phyloP scores from a whole-genome alignment of 805 yeast species.

The Helenozyma rhizophorensis region DNA sequence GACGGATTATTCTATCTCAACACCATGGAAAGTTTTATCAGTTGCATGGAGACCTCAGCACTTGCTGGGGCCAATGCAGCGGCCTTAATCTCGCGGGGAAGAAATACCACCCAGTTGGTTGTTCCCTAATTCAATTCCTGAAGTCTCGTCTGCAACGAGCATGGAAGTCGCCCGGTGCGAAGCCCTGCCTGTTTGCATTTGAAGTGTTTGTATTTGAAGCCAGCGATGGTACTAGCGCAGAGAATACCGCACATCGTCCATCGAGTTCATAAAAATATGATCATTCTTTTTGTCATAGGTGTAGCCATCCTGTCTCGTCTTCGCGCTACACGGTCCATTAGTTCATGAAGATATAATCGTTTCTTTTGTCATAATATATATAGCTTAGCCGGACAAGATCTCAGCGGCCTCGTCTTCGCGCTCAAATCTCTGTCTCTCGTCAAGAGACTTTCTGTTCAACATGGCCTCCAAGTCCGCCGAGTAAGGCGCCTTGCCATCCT shows the following conservation, averaged over 20 bases:
- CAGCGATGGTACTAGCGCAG: too few relatives aligned
- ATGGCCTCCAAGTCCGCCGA: constrained; percentile 36
- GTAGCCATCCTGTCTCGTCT: too few relatives aligned
- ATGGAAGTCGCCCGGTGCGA: too few relatives aligned
- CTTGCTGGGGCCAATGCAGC: constrained; percentile 49
- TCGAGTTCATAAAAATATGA: too few relatives aligned
- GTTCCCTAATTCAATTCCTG: too few relatives aligned
- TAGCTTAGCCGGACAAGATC: constrained; percentile 17
- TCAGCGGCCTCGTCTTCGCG: constrained; percentile 30
- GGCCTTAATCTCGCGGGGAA: constrained; percentile 30
- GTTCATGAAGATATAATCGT: background rate
- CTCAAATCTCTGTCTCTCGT: constrained; percentile 37
- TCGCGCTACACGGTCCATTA: too few relatives aligned
- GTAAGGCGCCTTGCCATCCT: constrained; percentile 58
- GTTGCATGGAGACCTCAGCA: constrained; percentile 51
- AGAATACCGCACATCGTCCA: too few relatives aligned
- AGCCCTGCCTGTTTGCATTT: too few relatives aligned
- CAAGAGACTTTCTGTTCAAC: constrained; percentile 36
- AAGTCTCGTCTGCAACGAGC: too few relatives aligned
- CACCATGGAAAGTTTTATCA: constrained; percentile 42
- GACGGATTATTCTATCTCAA: constrained; percentile 39
- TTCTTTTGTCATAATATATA: background rate
- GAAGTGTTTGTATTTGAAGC: too few relatives aligned
- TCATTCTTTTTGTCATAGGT: too few relatives aligned
- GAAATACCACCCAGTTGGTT: constrained; percentile 9